A percentile compares a stretch with the other conserved stretches of the same genome.
Conservation (phyloP, 208 protist species). For the Acanthamoeba sp. region DNA sequence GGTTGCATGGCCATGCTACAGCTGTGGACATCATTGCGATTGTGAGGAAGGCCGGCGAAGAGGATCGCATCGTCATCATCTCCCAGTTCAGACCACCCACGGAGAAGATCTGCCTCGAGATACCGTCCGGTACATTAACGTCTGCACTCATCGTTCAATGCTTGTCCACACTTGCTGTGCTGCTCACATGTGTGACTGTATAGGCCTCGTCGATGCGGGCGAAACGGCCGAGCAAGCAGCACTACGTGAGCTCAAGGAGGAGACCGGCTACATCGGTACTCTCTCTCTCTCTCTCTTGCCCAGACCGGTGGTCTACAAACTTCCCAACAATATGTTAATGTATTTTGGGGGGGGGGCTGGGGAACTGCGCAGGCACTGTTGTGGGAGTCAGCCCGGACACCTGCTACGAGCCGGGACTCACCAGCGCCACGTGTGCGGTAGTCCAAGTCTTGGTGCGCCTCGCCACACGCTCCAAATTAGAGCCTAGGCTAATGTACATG, state of each 20-base stretch:
- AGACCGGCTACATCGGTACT: slow-evolving; percentile 47
- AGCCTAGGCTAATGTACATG: too few relatives aligned
- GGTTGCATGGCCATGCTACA: not conserved
- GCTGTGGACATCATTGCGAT: slow-evolving; percentile 43
- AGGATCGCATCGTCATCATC: not conserved
- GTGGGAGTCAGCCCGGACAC: slow-evolving; percentile 9
- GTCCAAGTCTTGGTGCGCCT: not conserved
- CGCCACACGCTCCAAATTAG: too few relatives aligned
- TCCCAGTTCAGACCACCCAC: slow-evolving; percentile 45
- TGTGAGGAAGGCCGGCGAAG: not conserved
- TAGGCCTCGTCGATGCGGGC: slow-evolving; percentile 47
- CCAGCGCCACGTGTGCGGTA: not conserved
- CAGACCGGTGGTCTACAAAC: too few relatives aligned
- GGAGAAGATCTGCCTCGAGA: slow-evolving; percentile 30
- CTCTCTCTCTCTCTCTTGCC: too few relatives aligned
- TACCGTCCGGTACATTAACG: not conserved
- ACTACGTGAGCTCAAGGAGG: slow-evolving; percentile 39
- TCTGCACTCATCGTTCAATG: too few relatives aligned
- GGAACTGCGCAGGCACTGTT: not conserved
- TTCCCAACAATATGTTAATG: too few relatives aligned
- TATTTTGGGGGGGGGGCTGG: too few relatives aligned
- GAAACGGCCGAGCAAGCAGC: slow-evolving; percentile 50
- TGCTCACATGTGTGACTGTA: not conserved
- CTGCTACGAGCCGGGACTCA: slow-evolving; percentile 49
- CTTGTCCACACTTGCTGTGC: too few relatives aligned